phyloP scores from a whole-genome alignment of 2,329 filamentous ascomycete species.

The Apiospora phragmitis region DNA sequence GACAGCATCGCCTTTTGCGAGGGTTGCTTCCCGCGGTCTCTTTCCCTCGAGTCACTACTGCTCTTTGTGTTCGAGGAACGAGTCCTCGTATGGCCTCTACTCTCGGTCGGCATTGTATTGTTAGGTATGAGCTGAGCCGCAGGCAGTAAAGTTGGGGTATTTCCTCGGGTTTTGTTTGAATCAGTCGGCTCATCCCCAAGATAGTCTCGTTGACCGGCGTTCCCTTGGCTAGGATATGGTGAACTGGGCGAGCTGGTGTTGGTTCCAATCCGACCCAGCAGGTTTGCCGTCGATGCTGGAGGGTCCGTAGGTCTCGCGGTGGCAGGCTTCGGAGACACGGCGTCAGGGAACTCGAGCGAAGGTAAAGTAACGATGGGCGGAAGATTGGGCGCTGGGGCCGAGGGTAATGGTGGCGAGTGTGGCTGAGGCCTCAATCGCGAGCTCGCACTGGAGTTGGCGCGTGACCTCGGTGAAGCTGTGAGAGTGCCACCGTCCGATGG shows the following conservation, averaged over 20 bases:
- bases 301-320: conserved; percentile 18
- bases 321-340: conserved; percentile 20
- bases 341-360: conserved; percentile 33
- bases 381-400: conserved; percentile 37
- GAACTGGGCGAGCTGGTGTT: conserved; percentile 23
- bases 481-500: conserved; percentile 28
- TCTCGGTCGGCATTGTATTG: conserved; percentile 24
- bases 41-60: conserved; percentile 38
- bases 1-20: conserved; percentile 96
- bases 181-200: conserved; percentile 28
- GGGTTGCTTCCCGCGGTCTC: conserved; percentile 40
- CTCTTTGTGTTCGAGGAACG: conserved; percentile 46
- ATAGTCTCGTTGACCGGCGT: conserved; percentile 23
- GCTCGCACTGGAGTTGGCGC: conserved; percentile 12
- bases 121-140: conserved; percentile 24
- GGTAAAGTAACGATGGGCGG: conserved; percentile 43
- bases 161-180: conserved; percentile 20
- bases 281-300: not conserved
- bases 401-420: conserved; percentile 22
- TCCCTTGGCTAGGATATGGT: conserved; percentile 21
- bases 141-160: conserved; percentile 24
- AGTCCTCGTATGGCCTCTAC: conserved; percentile 45
- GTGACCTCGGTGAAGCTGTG: conserved; percentile 21
- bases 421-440: conserved; percentile 13
- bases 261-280: conserved; percentile 20